Percentiles rank a stretch among this genome's conserved stretches.
phyloP scores from a whole-genome alignment of 345 rosid genomes.

The Eucalyptus curtisii region DNA sequence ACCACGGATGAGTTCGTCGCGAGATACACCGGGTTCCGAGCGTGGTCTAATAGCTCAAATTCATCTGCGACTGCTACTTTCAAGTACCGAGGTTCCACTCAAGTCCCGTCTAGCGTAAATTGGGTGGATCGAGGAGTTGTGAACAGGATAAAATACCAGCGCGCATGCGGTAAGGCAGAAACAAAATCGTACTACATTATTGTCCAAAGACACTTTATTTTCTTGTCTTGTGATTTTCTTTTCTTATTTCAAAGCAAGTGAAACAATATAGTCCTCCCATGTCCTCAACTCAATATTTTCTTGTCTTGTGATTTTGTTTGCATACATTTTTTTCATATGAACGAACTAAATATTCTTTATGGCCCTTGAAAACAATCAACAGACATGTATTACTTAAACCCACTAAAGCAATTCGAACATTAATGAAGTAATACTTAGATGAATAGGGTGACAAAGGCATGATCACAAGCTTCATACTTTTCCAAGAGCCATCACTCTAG shows the following conservation, averaged over 20 bases:
- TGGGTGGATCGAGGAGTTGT: slow-evolving; percentile 6
- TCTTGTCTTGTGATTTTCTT: not conserved
- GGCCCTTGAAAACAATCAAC: not conserved
- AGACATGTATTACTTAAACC: not conserved
- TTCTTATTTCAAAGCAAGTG: not conserved
- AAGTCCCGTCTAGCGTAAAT: slow-evolving; percentile 5
- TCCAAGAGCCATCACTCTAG: too few relatives aligned
- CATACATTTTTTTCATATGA: not conserved
- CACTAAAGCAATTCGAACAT: not conserved
- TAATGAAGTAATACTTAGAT: not conserved
- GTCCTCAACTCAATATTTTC: not conserved
- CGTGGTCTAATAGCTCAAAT: not conserved
- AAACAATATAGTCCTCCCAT: not conserved
- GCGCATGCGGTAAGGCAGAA: slow-evolving; percentile 15
- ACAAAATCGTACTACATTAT: not conserved
- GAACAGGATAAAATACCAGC: slow-evolving; percentile 12
- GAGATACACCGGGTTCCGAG: not conserved
- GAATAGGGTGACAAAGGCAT: not conserved
- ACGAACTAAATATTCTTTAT: not conserved
- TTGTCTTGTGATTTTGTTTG: not conserved
- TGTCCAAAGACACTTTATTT: not conserved
- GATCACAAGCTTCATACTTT: too few relatives aligned
- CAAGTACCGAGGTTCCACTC: not conserved
- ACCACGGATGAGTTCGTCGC: slow-evolving; percentile 12
- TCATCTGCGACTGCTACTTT: not conserved